Base-by-base conservation (phyloP, 2,329 filamentous ascomycete genomes). In the Tolypocladium tropicale region DNA sequence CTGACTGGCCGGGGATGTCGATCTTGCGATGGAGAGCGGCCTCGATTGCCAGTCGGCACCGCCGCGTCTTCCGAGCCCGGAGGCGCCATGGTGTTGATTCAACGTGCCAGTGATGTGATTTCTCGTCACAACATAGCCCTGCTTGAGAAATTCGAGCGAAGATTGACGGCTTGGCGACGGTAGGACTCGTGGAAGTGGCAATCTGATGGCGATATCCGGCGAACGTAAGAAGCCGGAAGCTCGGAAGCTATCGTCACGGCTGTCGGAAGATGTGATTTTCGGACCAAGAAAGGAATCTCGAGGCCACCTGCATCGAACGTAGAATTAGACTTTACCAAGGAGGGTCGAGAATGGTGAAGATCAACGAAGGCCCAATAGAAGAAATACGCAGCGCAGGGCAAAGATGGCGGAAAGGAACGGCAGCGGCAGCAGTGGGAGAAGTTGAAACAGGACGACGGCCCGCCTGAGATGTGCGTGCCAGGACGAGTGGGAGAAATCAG, bases 1-100 rank as follows among this genome's bases (percentile, higher is more conserved):
- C 85, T 88, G 51, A 83, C 77, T 25, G 81, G 78, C 34, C 81
- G 78, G 57, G 75, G 68, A 48, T 71, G 66, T 46, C 75, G 68
- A 65, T 74, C 71, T 3, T 75, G 71, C 41, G 63, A 64, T 23
- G 72, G 68, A 54, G 76, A 74, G 57, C 67, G 65, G 56, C 68
- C 68, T 41, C 72, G 72, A 53, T 76, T 70, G 53, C 65, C 64
- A 49, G 74, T 70, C 56, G 72, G 70, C 53, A 65, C 65, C 33
- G 71, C 64, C 57, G 67, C 69, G 57, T 67, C 65, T 57, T 68
- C 68, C 39, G 62, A 58, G 51, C 68, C 66, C 53, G 73, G 72
- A 21, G 68, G 67, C 52, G 72, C 67, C 76, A 77, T 77, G 56
- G 60, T 61, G 56, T 58, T 54, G 52, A 51, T 56, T 32, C 52